Evolutionary conservation across 768 basidiomycete genomes (phyloP).

Genomic region (Mycena alexandri): DNA sequence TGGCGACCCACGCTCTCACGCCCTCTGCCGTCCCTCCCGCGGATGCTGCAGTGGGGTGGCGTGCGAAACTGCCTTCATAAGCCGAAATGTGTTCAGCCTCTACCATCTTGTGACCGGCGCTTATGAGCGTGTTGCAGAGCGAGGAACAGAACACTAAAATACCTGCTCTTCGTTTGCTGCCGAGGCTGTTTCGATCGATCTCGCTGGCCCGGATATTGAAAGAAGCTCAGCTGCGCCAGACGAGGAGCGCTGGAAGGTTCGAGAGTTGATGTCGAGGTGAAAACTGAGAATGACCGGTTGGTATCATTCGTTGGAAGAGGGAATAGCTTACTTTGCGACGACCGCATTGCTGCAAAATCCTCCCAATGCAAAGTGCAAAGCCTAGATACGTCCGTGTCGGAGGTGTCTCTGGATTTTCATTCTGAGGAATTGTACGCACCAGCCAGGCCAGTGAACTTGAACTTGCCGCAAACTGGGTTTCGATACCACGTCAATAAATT

Average conservation of each 20-base stretch:
- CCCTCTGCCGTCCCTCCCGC: not conserved
- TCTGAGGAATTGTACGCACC: not conserved
- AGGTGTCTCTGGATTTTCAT: constrained; percentile 5
- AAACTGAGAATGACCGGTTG: constrained; percentile 3
- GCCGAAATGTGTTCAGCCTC: constrained; percentile 7
- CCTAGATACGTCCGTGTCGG: constrained; percentile 3
- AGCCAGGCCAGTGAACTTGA: constrained; percentile 11
- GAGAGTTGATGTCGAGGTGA: constrained; percentile 7
- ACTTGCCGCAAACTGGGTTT: constrained; percentile 5
- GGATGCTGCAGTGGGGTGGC: not conserved
- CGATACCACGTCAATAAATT: not conserved
- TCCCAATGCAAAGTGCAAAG: constrained; percentile 12
- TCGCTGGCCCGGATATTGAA: constrained; percentile 3
- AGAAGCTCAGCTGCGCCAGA: constrained; percentile 12
- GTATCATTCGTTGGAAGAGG: not conserved
- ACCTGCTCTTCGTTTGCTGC: constrained; percentile 2
- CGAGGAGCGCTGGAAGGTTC: constrained; percentile 7
- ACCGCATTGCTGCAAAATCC: constrained; percentile 12
- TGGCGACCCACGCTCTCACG: constrained; percentile 4
- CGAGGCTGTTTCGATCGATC: constrained; percentile 2
- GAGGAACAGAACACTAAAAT: constrained; percentile 2
- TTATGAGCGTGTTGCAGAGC: constrained; percentile 2
- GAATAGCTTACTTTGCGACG: constrained; percentile 7
- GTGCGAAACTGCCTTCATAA: constrained; percentile 2
- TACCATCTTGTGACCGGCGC: constrained; percentile 4